These are phyloP conservation scores for Euphrasia confusa DNA, from an alignment of 257 asterid genomes.

Conservation along the genomic window DNA sequence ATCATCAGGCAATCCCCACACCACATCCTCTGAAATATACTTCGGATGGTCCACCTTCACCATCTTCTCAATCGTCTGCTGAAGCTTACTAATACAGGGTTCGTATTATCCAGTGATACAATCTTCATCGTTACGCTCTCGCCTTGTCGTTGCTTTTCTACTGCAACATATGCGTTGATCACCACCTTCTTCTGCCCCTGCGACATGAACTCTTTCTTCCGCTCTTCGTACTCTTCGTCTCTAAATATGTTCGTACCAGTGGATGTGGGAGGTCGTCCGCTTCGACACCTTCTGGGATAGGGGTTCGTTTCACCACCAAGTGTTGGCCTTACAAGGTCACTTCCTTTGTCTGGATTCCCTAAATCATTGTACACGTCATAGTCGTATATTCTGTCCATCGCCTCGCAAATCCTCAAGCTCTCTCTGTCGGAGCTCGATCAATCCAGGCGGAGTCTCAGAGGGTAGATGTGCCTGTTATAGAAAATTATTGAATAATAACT, in stretches of 20 bases:
- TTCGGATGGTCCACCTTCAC: constrained; percentile 22
- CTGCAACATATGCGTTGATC: constrained; percentile 10
- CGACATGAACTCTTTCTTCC: constrained; percentile 20
- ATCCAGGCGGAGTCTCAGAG: constrained; percentile 23
- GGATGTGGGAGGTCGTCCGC: constrained; percentile 28
- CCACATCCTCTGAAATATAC: constrained; percentile 9
- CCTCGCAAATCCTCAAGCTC: constrained; percentile 29
- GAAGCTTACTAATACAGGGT: constrained; percentile 8
- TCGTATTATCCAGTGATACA: constrained; percentile 7
- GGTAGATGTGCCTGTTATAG: constrained; percentile 23
- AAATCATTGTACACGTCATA: constrained; percentile 34
- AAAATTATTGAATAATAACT: no score
- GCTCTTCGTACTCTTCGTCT: constrained; percentile 31
- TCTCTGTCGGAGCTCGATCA: constrained; percentile 25
- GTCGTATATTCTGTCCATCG: constrained; percentile 33
- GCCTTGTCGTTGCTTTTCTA: constrained; percentile 7
- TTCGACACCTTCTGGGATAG: constrained; percentile 35
- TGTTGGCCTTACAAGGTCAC: constrained; percentile 22
- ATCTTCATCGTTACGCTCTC: constrained; percentile 3
- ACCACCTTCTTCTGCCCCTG: constrained; percentile 8
- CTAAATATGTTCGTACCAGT: constrained; percentile 6
- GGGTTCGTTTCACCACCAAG: constrained; percentile 32
- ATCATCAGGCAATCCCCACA: background rate
- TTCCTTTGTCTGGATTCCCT: constrained; percentile 33
- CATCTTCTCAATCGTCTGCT: constrained; percentile 6